Percentiles rank a stretch among this genome's conserved stretches.
Evolutionary conservation across 305 asterid species (phyloP).

Genomic region (Fraxinus platypoda): DNA sequence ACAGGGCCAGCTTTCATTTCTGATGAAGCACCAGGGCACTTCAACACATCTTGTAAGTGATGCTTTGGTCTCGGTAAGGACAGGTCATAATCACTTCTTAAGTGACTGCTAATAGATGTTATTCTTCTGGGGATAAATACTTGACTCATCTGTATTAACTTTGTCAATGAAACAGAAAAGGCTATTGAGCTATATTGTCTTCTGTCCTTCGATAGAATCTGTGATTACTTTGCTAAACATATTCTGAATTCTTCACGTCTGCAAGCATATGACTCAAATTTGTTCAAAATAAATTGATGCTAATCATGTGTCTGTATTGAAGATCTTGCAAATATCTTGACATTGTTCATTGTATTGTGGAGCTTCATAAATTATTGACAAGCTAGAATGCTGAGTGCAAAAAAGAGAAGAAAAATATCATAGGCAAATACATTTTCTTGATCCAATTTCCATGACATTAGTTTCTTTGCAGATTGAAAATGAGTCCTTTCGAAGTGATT

Average conservation of each 20-base stretch:
- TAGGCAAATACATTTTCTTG: slow-evolving; percentile 5
- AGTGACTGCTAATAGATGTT: slow-evolving; percentile 10
- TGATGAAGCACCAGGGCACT: slow-evolving; percentile 55
- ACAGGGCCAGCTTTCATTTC: slow-evolving; percentile 76
- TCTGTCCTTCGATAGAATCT: background rate
- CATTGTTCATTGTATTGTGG: background rate
- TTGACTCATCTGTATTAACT: background rate
- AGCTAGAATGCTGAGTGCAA: background rate
- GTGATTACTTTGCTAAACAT: background rate
- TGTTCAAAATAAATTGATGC: background rate
- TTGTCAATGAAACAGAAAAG: slow-evolving; percentile 2
- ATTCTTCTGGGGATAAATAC: slow-evolving; percentile 6
- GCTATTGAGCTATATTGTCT: background rate
- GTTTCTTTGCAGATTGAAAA: slow-evolving; percentile 38
- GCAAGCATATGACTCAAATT: background rate
- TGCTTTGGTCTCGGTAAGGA: slow-evolving; percentile 45
- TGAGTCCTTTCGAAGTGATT: slow-evolving; percentile 32
- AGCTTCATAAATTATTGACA: slow-evolving; percentile 14
- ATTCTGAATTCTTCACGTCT: background rate
- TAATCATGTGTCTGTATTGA: background rate
- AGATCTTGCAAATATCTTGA: background rate
- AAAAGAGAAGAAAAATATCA: background rate
- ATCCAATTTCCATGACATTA: slow-evolving; percentile 13
- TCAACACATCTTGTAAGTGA: slow-evolving; percentile 33
- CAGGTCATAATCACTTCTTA: slow-evolving; percentile 16